Evolutionary conservation across 352 stramenopile species (phyloP), one percentile per base, ranked within the genome.

Genomic region (Albugo candida): DNA sequence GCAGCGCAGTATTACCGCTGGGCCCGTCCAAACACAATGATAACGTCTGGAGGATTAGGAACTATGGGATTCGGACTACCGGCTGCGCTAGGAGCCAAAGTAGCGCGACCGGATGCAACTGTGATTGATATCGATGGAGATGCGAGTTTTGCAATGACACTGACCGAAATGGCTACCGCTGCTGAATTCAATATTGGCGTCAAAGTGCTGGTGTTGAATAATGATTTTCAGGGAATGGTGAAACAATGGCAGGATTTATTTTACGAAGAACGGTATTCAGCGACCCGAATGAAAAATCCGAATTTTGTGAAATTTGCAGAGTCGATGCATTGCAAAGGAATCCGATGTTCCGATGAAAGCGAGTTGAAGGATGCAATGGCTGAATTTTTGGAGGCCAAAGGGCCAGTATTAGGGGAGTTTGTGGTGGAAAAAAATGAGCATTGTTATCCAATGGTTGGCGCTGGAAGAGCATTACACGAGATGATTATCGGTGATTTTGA

Each of bases 201-300:
- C 17, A 97, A 97, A 64, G 81, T 97, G 48, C 61, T 97, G 45
- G 70, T 97, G 53, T 65, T 97, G 21, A 95, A 97, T 61, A 97
- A 97, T 61, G 76, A 97, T 58, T 92, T 87, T 56, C 92, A 97
- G 70, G 94, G 93, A 59, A 97, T 97, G 92, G 92, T 97, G 47
- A 95, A 97, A 71, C 92, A 97, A 63, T 97, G 92, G 92, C 89
- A 97, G 63, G 81, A 94, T 51, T 70, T 97, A 51, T 97, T 97
- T 60, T 95, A 97, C 65, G 81, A 97, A 40, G 75, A 95, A 61
- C 82, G 89, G 35, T 95, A 96, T 63, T 92, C 83, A 47, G 65
- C 64, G 20, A 93, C 82, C 16, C 58, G 69, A 47, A 92, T 94
- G 82, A 86, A 79, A 54, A 97, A 96, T 65, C 92, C 92, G 8